These are phyloP conservation scores for Neophaeococcomyces aloes DNA, from an alignment of 2,329 filamentous ascomycete species.

Conservation along the genomic window DNA sequence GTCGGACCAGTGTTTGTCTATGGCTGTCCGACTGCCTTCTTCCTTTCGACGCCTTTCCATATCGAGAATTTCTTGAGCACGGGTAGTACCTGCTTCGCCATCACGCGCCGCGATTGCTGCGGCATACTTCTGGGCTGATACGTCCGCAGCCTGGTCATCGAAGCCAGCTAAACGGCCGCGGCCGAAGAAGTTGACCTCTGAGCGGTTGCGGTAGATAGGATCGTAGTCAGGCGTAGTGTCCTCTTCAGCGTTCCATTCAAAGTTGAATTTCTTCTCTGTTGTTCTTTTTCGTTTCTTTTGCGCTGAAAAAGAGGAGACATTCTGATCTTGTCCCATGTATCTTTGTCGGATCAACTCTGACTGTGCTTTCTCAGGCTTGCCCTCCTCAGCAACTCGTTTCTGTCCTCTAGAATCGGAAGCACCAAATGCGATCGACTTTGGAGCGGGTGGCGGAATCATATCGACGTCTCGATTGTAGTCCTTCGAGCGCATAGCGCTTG, in stretches of 20 bases:
- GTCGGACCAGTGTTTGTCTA: constrained; percentile 92
- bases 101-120: constrained; percentile 65
- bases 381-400: constrained; percentile 40
- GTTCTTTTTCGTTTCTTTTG: constrained; percentile 92
- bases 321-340: constrained; percentile 86
- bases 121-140: constrained; percentile 46
- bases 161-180: constrained; percentile 58
- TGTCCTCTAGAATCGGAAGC: constrained; percentile 31
- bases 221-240: constrained; percentile 82
- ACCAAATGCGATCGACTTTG: constrained; percentile 30
- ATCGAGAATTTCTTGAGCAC: constrained; percentile 71
- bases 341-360: constrained; percentile 63
- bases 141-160: constrained; percentile 45
- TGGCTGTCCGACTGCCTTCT: constrained; percentile 57
- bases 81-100: constrained; percentile 59
- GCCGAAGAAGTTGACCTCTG: constrained; percentile 59
- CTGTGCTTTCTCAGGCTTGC: constrained; percentile 52
- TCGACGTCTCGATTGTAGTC: constrained; percentile 40
- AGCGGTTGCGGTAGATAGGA: constrained; percentile 61
- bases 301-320: constrained; percentile 78
- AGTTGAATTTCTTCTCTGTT: constrained; percentile 96
- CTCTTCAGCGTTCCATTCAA: constrained; percentile 92
- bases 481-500: constrained; percentile 38
- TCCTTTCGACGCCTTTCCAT: constrained; percentile 72
- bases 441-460: constrained; percentile 42